These are phyloP conservation scores for Berkeleyomyces basicola DNA, from an alignment of 2,329 filamentous ascomycete species.

Conservation along the genomic window DNA sequence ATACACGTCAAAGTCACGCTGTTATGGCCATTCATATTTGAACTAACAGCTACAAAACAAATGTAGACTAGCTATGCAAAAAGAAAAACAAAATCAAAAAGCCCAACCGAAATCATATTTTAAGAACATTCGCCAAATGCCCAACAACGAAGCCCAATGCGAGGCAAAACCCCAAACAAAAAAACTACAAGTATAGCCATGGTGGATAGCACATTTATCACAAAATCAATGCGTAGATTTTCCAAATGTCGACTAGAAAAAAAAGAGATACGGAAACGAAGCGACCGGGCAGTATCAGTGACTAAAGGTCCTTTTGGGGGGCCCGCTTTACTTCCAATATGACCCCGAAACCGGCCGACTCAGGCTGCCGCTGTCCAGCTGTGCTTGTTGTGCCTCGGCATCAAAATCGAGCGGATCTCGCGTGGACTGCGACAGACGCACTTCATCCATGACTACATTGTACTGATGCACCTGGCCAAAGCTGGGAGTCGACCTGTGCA, in stretches of 20 bases:
- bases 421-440: slow-evolving; percentile 1
- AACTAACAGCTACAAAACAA: background rate
- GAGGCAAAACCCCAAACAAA: background rate
- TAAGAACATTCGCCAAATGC: background rate
- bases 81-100: background rate
- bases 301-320: background rate
- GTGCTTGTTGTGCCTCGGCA: slow-evolving; percentile 8
- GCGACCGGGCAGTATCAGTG: background rate
- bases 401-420: slow-evolving; percentile 1
- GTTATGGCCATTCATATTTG: background rate
- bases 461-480: slow-evolving; percentile 42
- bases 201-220: background rate
- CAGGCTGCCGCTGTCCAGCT: slow-evolving; percentile 1
- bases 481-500: slow-evolving; percentile 33
- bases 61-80: background rate
- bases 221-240: background rate
- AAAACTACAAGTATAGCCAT: background rate
- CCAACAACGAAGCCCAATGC: background rate
- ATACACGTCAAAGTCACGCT: background rate
- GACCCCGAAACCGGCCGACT: background rate
- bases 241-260: background rate
- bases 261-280: background rate
- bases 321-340: background rate
- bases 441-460: slow-evolving; percentile 23
- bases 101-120: background rate